Evolutionary conservation across 2,329 filamentous ascomycete species (phyloP).

Genomic region (Penicillium griseofulvum): DNA sequence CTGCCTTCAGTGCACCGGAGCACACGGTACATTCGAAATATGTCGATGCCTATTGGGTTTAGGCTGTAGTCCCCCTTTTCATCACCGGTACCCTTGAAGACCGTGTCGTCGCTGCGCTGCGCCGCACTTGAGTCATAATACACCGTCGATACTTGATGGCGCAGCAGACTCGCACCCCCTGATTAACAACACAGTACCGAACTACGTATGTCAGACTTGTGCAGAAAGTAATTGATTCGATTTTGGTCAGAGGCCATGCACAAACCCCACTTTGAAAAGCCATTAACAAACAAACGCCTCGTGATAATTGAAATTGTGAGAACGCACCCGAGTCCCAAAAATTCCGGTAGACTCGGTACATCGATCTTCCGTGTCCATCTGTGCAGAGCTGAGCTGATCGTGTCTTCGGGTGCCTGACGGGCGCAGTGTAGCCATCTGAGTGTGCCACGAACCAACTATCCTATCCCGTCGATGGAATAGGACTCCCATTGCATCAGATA

Average conservation of each 20-base stretch:
- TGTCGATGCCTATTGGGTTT: background rate
- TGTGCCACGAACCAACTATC: background rate
- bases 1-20: background rate
- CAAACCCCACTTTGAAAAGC: conserved; percentile 16
- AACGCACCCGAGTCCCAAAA: background rate
- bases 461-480: background rate
- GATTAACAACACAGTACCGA: background rate
- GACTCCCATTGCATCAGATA: background rate
- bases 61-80: background rate
- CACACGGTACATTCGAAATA: background rate
- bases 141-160: background rate
- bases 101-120: background rate
- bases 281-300: conserved; percentile 20
- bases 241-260: conserved; percentile 21
- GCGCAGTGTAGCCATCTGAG: background rate
- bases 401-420: background rate
- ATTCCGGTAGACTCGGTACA: background rate
- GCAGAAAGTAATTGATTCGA: conserved; percentile 16
- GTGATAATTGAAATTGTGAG: conserved; percentile 11
- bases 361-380: background rate
- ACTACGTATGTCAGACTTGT: background rate
- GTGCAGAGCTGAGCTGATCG: background rate
- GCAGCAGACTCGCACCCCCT: background rate
- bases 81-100: background rate
- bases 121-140: background rate